Evolutionary conservation across 441 rosid species (phyloP), one percentile per base, ranked within the genome.

Genomic region (Populus tomentosa): DNA sequence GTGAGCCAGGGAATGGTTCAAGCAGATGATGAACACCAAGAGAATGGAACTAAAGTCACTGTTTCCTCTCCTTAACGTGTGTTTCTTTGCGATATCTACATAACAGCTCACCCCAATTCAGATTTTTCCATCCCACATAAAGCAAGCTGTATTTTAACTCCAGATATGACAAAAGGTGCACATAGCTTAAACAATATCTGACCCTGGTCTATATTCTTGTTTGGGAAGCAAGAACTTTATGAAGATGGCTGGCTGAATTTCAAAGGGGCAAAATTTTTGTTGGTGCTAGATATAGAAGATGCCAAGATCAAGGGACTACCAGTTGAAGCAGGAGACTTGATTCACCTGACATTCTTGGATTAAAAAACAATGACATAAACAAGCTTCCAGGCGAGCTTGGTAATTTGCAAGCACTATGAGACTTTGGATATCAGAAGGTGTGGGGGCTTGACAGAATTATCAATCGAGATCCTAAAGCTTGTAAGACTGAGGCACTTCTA

Each of bases 301-400:
- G 79, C 76, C 66, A 76, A 66, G 63, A 74, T 82, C 78, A 78
- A 69, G 75, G 76, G 81, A 46, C 50, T 82, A 74, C 87, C 87
- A 28, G 85, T 81, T 71, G 84, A 81, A 81, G 86, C 78, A 72
- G 86, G 78, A 70, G 81, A 82, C 23, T 63, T 86, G 82, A 73
- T 86, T 74, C 87, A 84, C 74, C 83, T 84, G 71, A 67, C 84
- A 33, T 86, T 80, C 84, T 87, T 64, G 82, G 87, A 64, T 75
- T 86, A 72, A 86, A 81, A 78, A 63, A 75, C 53, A 80, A 78
- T 50, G 77, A 84, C 36, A 64, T 81, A 70, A 38, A 67, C 67
- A 79, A 85, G 42, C 83, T 87, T 70, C 85, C 85, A 36, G 76
- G 64, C 53, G 68, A 75, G 7, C 40, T 84, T 64, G 83, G 82